Conservation (phyloP, 2,329 filamentous ascomycete genomes). For the Camillea tinctor region DNA sequence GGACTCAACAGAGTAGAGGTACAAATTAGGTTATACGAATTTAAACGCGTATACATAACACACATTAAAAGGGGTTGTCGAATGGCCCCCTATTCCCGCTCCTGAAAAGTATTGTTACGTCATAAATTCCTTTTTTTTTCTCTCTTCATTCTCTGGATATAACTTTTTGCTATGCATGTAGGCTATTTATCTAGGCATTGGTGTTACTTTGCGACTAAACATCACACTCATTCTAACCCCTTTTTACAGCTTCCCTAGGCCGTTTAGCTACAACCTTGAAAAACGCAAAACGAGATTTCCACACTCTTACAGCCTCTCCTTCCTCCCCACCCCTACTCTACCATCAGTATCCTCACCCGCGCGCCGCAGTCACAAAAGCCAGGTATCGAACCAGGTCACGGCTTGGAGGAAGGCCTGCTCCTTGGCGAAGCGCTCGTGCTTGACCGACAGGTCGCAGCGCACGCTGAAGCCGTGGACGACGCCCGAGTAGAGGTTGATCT, state of each 20-base stretch:
- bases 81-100: no score
- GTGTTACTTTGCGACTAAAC: no score
- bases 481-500: conserved; percentile 73
- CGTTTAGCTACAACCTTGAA: no score
- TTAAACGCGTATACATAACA: neutral
- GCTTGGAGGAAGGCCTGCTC: conserved; percentile 81
- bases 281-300: neutral
- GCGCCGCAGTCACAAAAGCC: conserved; percentile 21
- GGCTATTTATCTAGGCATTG: no score
- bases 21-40: neutral
- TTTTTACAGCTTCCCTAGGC: no score
- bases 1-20: neutral
- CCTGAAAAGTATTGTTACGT: no score
- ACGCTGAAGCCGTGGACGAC: conserved; percentile 75
- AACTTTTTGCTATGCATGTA: no score
- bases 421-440: conserved; percentile 66
- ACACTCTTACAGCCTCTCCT: conserved; percentile 11
- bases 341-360: neutral
- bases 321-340: neutral
- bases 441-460: conserved; percentile 59
- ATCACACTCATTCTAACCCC: no score
- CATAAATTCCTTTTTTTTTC: no score
- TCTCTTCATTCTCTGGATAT: no score
- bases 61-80: no score
- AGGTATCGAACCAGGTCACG: conserved; percentile 68